Evolutionary conservation across 176 grass and related monocot genomes (phyloP).

Genomic region (Themeda triandra): DNA sequence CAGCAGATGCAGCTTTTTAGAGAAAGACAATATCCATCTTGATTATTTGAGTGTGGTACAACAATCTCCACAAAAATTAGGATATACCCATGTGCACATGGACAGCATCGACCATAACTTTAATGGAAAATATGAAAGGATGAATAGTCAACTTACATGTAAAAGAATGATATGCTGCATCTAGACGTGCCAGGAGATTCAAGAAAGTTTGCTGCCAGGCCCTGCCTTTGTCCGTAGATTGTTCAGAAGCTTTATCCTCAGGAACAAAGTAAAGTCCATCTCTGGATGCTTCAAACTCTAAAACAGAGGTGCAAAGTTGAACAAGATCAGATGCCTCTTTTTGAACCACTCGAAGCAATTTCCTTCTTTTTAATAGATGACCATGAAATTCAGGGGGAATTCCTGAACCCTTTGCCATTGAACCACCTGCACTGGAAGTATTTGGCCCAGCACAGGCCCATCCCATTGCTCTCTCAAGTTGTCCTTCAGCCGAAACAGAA

Average conservation of each 20-base stretch:
- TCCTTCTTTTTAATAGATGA: constrained; percentile 79
- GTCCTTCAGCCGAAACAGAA: constrained; percentile 76
- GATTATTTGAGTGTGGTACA: constrained; percentile 5
- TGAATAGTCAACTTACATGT: constrained; percentile 59
- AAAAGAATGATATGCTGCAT: constrained; percentile 76
- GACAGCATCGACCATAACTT: constrained; percentile 5
- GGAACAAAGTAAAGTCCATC: constrained; percentile 70
- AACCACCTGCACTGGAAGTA: constrained; percentile 42
- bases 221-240: constrained; percentile 62
- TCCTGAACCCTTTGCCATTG: constrained; percentile 58
- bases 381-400: constrained; percentile 77
- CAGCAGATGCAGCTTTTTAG: not conserved
- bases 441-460: constrained; percentile 87
- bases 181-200: constrained; percentile 72
- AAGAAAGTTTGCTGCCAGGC: constrained; percentile 78
- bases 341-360: constrained; percentile 57
- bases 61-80: not conserved
- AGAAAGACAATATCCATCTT: constrained; percentile 1
- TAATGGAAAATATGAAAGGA: constrained; percentile 24
- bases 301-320: constrained; percentile 71
- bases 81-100: constrained; percentile 6
- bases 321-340: constrained; percentile 76
- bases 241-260: constrained; percentile 60
- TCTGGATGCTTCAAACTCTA: constrained; percentile 95
- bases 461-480: constrained; percentile 95